A percentile compares a stretch with the other conserved stretches of the same genome.
phyloP scores from a whole-genome alignment of 2,329 filamentous ascomycete genomes.

The Sporothrix euskadiensis region DNA sequence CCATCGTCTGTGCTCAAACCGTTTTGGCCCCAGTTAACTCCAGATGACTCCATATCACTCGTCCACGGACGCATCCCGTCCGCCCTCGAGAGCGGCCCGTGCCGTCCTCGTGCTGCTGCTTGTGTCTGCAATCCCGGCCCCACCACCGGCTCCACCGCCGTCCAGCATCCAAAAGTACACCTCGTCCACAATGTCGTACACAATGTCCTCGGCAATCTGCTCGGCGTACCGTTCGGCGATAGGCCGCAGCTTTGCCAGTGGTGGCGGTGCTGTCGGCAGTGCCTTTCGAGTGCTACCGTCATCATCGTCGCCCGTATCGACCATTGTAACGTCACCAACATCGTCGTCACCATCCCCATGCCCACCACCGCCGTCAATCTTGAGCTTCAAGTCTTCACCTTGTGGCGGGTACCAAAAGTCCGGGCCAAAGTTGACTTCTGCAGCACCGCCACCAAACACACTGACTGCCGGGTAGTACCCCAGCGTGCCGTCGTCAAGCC shows the following conservation, averaged over 20 bases:
- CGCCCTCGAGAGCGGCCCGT: conserved; percentile 9
- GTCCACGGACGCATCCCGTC: conserved; percentile 29
- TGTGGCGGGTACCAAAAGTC: conserved; percentile 84
- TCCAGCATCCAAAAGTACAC: conserved; percentile 85
- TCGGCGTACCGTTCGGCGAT: conserved; percentile 82
- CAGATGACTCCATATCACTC: conserved; percentile 7
- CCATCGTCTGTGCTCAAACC: background rate
- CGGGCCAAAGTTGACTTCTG: conserved; percentile 91
- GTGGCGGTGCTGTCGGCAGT: conserved; percentile 6
- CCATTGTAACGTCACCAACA: conserved; percentile 49
- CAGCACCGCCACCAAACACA: conserved; percentile 86
- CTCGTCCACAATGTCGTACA: conserved; percentile 93
- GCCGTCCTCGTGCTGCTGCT: conserved; percentile 11
- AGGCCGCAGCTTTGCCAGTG: conserved; percentile 51
- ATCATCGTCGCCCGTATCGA: conserved; percentile 40
- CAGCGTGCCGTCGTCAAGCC: conserved; percentile 89
- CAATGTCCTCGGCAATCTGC: conserved; percentile 90
- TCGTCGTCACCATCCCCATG: conserved; percentile 38
- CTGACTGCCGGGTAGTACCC: conserved; percentile 95
- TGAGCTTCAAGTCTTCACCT: conserved; percentile 8
- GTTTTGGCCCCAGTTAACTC: too few species aligned
- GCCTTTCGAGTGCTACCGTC: background rate
- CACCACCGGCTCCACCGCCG: conserved; percentile 48
- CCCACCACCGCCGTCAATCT: conserved; percentile 46
- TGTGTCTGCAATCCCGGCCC: conserved; percentile 40